These are phyloP conservation scores for Candida glucosophila DNA, from an alignment of 1,139 yeast genomes.

Conservation along the genomic window DNA sequence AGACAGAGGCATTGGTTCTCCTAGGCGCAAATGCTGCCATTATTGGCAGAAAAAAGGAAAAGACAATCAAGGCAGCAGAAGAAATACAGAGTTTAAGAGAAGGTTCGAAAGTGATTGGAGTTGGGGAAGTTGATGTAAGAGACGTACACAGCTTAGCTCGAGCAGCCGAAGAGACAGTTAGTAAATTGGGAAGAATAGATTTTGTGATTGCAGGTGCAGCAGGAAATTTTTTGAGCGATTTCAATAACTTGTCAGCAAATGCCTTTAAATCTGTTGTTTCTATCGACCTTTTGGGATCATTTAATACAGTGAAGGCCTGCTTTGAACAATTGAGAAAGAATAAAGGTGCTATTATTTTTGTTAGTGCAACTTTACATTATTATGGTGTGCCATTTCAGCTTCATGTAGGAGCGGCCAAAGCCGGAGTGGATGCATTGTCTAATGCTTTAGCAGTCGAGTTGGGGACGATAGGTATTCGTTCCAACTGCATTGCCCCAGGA, in stretches of 20 bases:
- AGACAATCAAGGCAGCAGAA: slow-evolving; percentile 59
- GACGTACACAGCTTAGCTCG: slow-evolving; percentile 45
- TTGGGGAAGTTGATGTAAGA: slow-evolving; percentile 75
- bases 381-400: slow-evolving; percentile 85
- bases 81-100: slow-evolving; percentile 54
- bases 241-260: slow-evolving; percentile 70
- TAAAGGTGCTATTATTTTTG: slow-evolving; percentile 71
- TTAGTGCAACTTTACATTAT: slow-evolving; percentile 87
- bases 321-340: slow-evolving; percentile 56
- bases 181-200: slow-evolving; percentile 66
- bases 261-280: slow-evolving; percentile 86
- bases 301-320: slow-evolving; percentile 80
- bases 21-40: slow-evolving; percentile 87
- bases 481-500: slow-evolving; percentile 88
- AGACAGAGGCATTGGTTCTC: slow-evolving; percentile 74
- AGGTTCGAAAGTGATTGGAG: slow-evolving; percentile 63
- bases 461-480: slow-evolving; percentile 81
- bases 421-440: slow-evolving; percentile 86
- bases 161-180: slow-evolving; percentile 63
- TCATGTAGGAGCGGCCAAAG: slow-evolving; percentile 93
- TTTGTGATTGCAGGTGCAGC: slow-evolving; percentile 95
- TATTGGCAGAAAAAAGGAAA: slow-evolving; percentile 65
- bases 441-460: slow-evolving; percentile 82
- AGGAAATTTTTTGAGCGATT: slow-evolving; percentile 81
- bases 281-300: slow-evolving; percentile 83